Base-by-base conservation (phyloP, 23 red algal species). In the Agarophyton chilense region DNA sequence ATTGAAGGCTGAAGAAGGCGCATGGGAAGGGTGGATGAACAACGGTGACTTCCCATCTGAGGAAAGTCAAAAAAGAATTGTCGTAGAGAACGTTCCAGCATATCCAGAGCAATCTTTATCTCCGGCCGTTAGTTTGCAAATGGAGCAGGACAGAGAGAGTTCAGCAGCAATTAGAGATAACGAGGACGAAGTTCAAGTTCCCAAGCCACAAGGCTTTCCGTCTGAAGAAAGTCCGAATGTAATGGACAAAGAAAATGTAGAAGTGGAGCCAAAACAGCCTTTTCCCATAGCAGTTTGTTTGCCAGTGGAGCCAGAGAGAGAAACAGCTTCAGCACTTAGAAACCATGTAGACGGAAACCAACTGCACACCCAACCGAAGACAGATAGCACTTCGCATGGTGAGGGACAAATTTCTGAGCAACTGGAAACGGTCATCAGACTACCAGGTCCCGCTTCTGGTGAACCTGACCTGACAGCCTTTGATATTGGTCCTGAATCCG, bases 21-120 rank as follows among this genome's bases (percentile, higher is more conserved):
- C 45, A 16, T 87, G 66, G 64, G 64, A 65, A 42, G 62, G 52
- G 4, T 75, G 46, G 83, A 19, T 34, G 72, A 29, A 46, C 78
- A 22, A 28, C 50, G 49, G 42, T 10, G 39, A 55, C 18, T 36
- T 66, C 9, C 28, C 61, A 13, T 36, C 34, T 39, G 6, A 7
- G 28, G 9, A 72, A 11, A 45, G n/a, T 4, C 14, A 11, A 14
- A 43, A 72, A 17, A 35, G 43, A 19, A 42, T 43, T 31, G 56
- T 2, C 12, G 3, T 12, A 12, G 56, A 12, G 18, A 8, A 32
- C 1, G n/a, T 61, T 61, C 8, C 26, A 24, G 56, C 18, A 24
- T 10, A 32, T 9, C 18, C 12, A 24, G 31, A 61, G 31, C 4
- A 28, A 22, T 61, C 56, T 61, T 32, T 8, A 0, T 22, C 26